phyloP scores from a whole-genome alignment of 2,329 filamentous ascomycete species.

The Beauveria rudraprayagi region DNA sequence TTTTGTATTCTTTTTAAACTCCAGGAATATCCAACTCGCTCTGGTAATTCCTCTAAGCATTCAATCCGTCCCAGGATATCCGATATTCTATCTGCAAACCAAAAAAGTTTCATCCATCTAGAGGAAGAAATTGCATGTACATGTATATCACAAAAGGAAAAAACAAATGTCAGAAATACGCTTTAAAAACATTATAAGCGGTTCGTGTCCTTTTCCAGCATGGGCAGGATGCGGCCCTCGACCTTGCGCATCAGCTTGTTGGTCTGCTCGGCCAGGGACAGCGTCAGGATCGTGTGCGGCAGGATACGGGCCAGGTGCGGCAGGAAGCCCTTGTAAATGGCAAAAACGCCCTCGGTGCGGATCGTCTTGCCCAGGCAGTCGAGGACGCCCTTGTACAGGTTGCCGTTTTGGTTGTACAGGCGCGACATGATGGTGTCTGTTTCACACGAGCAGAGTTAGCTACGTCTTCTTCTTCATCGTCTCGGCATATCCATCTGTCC shows the following conservation, averaged over 20 bases:
- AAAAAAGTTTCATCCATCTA: conserved; percentile 7
- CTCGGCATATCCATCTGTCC: no score
- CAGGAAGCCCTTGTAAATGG: conserved; percentile 96
- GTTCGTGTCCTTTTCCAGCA: conserved; percentile 22
- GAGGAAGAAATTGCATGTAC: conserved; percentile 1
- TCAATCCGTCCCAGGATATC: not conserved
- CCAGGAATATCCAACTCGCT: not conserved
- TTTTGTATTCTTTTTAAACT: not conserved
- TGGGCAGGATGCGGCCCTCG: conserved; percentile 51
- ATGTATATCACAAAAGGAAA: not conserved
- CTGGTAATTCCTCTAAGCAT: not conserved
- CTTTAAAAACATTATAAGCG: conserved; percentile 3
- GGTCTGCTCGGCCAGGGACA: conserved; percentile 92
- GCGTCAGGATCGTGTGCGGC: conserved; percentile 88
- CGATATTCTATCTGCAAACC: conserved; percentile 5
- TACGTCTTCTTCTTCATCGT: not conserved
- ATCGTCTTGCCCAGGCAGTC: conserved; percentile 90
- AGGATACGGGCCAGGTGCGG: conserved; percentile 90
- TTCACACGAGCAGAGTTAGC: conserved; percentile 8
- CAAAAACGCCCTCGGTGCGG: conserved; percentile 80
- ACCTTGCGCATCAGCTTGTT: conserved; percentile 82
- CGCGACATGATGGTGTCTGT: conserved; percentile 93
- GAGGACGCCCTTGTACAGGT: conserved; percentile 87
- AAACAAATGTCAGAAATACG: not conserved
- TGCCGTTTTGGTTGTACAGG: conserved; percentile 97